These are phyloP conservation scores for Pyricularia grisea DNA, from an alignment of 2,329 filamentous ascomycete species.

Conservation along the genomic window DNA sequence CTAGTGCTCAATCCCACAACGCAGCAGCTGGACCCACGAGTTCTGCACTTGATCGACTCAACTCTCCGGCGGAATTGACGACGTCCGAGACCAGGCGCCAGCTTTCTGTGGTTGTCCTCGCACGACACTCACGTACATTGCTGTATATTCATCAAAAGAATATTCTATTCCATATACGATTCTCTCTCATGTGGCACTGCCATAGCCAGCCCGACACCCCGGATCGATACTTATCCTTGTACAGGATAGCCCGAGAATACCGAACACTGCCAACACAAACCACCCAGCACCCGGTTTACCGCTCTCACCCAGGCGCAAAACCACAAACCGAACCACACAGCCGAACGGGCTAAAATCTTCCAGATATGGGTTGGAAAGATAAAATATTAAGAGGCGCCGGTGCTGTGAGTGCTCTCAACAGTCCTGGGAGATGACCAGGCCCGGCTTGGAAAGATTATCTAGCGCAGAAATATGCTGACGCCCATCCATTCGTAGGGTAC, in stretches of 20 bases:
- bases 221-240: neutral
- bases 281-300: neutral
- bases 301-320: neutral
- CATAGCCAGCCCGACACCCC: neutral
- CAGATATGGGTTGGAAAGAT: neutral
- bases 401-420: neutral
- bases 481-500: constrained; percentile 25
- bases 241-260: neutral
- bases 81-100: neutral
- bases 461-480: neutral
- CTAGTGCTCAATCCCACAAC: neutral
- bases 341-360: neutral
- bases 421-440: neutral
- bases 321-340: neutral
- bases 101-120: neutral
- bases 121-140: neutral
- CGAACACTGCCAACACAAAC: neutral
- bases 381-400: neutral
- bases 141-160: neutral
- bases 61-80: neutral
- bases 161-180: neutral
- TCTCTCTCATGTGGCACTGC: neutral
- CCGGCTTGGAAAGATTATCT: neutral
- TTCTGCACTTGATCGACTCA: neutral
- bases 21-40: neutral